Evolutionary conservation across 129 eudicot genomes (phyloP), one percentile per base, ranked within the genome.

Genomic region (Escallonia rubra): DNA sequence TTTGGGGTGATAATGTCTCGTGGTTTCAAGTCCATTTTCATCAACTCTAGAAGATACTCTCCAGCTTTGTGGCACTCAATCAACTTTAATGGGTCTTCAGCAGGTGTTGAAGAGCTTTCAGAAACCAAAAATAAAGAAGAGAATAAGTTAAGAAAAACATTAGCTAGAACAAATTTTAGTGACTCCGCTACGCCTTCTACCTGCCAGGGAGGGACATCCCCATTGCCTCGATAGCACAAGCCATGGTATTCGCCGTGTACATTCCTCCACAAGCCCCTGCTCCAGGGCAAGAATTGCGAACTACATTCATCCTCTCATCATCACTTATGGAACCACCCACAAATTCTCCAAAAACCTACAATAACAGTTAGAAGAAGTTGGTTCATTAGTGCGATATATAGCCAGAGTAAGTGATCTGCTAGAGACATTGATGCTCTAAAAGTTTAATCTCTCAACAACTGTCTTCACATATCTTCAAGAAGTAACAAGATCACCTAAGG

Each of bases 181-280:
- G 34, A 23, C 34, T 23, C 34, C 34, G 34, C 34, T 23, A 23
- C 34, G 34, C 34, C 16, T 71, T 61, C 14, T 73, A 93, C 99
- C 99, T 94, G 87, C 83, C 85, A 72, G 99, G 99, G 73, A 94
- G 81, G 68, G 96, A 84, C 99, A 94, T 94, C 63, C 99, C 99
- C 97, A 94, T 69, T 64, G 97, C 88, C 68, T 94, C 99, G 64
- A 94, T 94, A 34, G 99, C 99, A 40, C 89, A 90, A 47, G 99
- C 97, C 99, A 86, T 93, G 10, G 96, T 86, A 65, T 89, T 86
- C 48, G 99, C 95, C 13, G 95, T 93, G 64, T 94, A 94, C 97
- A 94, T 94, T 44, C 99, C 99, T 73, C 99, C 99, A 70, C 99
- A 94, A 59, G 99, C 99, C 78, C 99, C 97, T 3, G 99, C 99